These are phyloP conservation scores for Waltergamsia citrina DNA, from an alignment of 2,329 filamentous ascomycete species.

Conservation along the genomic window DNA sequence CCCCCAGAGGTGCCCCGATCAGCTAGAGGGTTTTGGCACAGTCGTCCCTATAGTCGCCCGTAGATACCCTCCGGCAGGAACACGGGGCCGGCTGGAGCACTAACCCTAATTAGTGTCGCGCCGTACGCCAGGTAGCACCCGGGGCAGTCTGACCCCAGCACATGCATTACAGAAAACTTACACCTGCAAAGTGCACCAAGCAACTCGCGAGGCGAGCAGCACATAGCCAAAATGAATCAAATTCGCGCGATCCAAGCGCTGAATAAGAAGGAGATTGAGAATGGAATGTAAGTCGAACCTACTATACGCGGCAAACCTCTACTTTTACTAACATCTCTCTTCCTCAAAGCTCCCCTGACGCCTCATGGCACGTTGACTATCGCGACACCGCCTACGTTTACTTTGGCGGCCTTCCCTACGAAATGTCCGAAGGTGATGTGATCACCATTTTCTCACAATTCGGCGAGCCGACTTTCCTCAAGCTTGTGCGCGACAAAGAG, in stretches of 20 bases:
- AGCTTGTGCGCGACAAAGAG: slow-evolving; percentile 89
- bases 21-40: too few relatives aligned
- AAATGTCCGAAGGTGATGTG: slow-evolving; percentile 90
- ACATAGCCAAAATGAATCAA: slow-evolving; percentile 64
- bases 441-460: slow-evolving; percentile 96
- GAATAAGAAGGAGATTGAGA: slow-evolving; percentile 90
- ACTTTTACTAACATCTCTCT: slow-evolving; percentile 16
- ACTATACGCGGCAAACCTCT: background rate
- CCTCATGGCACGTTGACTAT: slow-evolving; percentile 96
- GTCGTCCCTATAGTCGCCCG: too few relatives aligned
- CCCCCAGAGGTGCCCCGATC: too few relatives aligned
- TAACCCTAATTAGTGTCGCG: too few relatives aligned
- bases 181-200: too few relatives aligned
- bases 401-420: slow-evolving; percentile 87
- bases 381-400: slow-evolving; percentile 95
- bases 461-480: slow-evolving; percentile 88
- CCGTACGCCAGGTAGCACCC: too few relatives aligned
- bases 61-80: too few relatives aligned
- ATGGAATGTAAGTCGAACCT: slow-evolving; percentile 66
- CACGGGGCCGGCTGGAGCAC: too few relatives aligned
- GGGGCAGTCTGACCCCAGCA: too few relatives aligned
- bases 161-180: too few relatives aligned
- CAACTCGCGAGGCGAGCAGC: slow-evolving; percentile 2
- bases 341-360: slow-evolving; percentile 59
- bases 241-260: slow-evolving; percentile 87